Evolutionary conservation across 768 basidiomycete genomes (phyloP), one percentile per base, ranked within the genome.

Genomic region (Mycena chlorophos): DNA sequence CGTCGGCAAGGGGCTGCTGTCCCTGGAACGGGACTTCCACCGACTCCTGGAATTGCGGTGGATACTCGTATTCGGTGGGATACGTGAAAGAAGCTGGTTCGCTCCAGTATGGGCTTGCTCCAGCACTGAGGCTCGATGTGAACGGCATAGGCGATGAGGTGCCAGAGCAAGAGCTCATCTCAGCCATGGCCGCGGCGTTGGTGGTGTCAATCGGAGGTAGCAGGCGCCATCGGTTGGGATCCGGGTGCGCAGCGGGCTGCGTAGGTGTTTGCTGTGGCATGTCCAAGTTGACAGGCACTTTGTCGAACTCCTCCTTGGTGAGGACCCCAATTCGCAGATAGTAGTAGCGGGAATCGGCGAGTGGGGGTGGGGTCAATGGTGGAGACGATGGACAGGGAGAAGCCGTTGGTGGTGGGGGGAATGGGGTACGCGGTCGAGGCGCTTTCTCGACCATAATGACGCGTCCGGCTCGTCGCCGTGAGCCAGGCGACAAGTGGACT

Each of bases 221-320:
- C 12, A 25, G 45, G 8, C 26, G 45, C 45, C 45, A 46, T 46
- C 45, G 45, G 26, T 46, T 25, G 23, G 22, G 45, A 26, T 46
- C 26, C 13, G 45, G 45, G 12, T 46, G 45, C 6, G 12, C 13
- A 10, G 40, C 10, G 8, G 31, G 31, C 8, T 8, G 10, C 31
- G 8, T 17, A 17, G 31, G 31, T 34, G 31, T 8, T 34, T 8
- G 22, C 45, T 25, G 23, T 4, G 45, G 45, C 12, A 27, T 13
- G 22, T 27, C 45, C 12, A 46, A 12, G 26, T 46, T 46, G 12
- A 46, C 25, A 6, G 45, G 45, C 5, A 46, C 25, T 13, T 46
- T 20, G 22, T 46, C 45, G 22, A 46, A 46, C n/a, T 46, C 45
- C n/a, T 46, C 45, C 45, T 46, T 25, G 45, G 45, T 46, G 5